Conservation (phyloP, 2,329 filamentous ascomycete species). For the Neoscytalidium dimidiatum region DNA sequence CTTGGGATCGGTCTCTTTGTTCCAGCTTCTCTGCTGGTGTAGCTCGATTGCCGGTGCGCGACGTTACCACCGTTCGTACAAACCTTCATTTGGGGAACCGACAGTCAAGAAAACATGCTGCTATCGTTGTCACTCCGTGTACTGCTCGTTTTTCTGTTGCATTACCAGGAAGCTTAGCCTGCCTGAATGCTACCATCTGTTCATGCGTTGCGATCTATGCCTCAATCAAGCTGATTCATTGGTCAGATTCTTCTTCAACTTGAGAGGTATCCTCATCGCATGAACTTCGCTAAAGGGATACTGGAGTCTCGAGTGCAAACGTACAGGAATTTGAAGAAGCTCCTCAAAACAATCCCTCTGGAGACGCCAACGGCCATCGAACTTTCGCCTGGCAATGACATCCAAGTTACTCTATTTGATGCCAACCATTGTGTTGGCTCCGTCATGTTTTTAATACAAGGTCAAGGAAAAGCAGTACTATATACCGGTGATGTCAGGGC, state of each 20-base stretch:
- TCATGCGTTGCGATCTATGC: not conserved
- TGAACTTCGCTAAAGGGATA: constrained; percentile 79
- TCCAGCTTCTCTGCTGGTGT: not conserved
- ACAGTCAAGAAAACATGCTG: not conserved
- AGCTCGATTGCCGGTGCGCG: not conserved
- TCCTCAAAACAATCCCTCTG: constrained; percentile 78
- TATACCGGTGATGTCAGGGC: constrained; percentile 90
- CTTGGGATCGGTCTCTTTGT: not conserved
- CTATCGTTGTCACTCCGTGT: not conserved
- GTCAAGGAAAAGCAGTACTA: constrained; percentile 68
- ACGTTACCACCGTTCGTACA: not conserved
- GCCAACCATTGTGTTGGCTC: constrained; percentile 90
- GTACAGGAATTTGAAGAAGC: constrained; percentile 72
- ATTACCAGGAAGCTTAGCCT: too few species aligned
- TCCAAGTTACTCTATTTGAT: constrained; percentile 83
- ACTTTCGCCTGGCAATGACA: constrained; percentile 64
- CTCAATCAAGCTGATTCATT: not conserved
- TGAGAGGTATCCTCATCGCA: constrained; percentile 75
- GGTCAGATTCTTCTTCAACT: constrained; percentile 69
- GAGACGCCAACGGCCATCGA: constrained; percentile 79
- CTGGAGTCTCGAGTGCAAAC: constrained; percentile 73
- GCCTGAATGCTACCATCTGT: not conserved
- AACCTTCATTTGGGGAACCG: too few species aligned
- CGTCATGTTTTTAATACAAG: constrained; percentile 89
- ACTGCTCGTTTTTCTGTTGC: not conserved